Evolutionary conservation across 2,329 filamentous ascomycete genomes (phyloP).

Genomic region (Fusarium incarnatum): DNA sequence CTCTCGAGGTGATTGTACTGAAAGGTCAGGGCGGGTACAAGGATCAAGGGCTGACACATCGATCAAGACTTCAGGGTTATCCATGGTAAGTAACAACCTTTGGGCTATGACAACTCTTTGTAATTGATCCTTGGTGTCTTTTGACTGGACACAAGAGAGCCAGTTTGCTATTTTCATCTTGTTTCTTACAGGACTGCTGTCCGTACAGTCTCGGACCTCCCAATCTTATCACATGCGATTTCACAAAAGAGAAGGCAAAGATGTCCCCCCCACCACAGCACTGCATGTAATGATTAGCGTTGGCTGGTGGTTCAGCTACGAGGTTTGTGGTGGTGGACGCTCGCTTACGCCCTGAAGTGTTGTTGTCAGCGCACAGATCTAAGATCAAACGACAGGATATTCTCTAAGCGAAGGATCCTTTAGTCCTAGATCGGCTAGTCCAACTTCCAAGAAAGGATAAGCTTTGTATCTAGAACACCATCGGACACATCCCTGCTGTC

Average conservation of each 20-base stretch:
- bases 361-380: not conserved
- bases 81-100: not conserved
- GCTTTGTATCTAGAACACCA: not conserved
- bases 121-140: no score
- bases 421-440: not conserved
- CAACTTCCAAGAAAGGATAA: not conserved
- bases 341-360: not conserved
- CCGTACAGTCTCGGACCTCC: no score
- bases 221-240: not conserved
- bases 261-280: not conserved
- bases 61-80: not conserved
- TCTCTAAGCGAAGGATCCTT: not conserved
- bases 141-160: no score
- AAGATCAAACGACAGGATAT: not conserved
- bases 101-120: not conserved
- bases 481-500: not conserved
- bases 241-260: not conserved
- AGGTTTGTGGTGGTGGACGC: not conserved
- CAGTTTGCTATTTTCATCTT: no score
- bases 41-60: not conserved
- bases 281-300: not conserved
- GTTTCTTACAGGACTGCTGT: no score
- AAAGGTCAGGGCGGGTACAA: not conserved
- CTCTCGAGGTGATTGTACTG: not conserved
- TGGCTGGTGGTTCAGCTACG: not conserved